Conservation (phyloP, 768 basidiomycete species). For the Lentinus brumalis region DNA sequence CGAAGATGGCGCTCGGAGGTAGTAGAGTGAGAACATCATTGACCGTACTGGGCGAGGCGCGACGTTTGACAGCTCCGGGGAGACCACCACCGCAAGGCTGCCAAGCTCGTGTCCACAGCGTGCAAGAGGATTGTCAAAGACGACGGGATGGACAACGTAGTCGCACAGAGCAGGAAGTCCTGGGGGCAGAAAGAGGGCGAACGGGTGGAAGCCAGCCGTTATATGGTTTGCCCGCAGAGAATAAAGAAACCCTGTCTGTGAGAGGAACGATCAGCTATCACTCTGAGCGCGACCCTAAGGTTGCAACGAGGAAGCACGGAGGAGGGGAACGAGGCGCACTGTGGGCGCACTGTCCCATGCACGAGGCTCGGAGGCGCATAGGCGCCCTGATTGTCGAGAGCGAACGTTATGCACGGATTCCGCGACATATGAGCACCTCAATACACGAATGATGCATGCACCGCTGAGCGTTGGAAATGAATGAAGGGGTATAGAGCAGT, state of each 20-base stretch:
- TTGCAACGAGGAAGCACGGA: slow-evolving; percentile 10
- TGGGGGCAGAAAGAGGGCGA: too few species aligned
- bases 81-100: background rate
- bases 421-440: too few species aligned
- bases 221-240: too few species aligned
- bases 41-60: background rate
- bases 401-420: background rate
- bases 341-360: slow-evolving; percentile 14
- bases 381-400: background rate
- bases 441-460: background rate
- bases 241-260: background rate
- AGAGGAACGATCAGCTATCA: background rate
- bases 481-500: background rate
- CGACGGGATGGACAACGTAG: background rate
- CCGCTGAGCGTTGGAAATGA: background rate
- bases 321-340: slow-evolving; percentile 15
- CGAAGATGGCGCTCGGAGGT: background rate
- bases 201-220: too few species aligned
- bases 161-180: too few species aligned
- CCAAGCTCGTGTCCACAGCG: background rate
- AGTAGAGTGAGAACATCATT: background rate
- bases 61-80: background rate
- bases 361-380: slow-evolving; percentile 12
- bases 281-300: slow-evolving; percentile 5
- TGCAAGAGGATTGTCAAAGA: background rate